These are phyloP conservation scores for Boletus coccyginus DNA, from an alignment of 768 basidiomycete species.

Conservation along the genomic window DNA sequence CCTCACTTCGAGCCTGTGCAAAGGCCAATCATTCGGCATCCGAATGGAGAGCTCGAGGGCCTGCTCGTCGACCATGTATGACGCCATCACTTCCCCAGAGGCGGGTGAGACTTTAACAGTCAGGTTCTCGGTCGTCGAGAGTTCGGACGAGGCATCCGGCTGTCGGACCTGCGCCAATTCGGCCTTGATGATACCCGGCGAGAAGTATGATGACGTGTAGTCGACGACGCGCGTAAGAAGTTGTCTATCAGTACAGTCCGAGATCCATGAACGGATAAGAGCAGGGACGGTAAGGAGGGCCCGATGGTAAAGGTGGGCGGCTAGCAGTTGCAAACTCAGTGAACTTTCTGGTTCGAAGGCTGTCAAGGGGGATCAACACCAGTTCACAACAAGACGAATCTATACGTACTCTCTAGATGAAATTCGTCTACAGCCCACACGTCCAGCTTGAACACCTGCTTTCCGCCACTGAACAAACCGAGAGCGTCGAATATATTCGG, in stretches of 20 bases:
- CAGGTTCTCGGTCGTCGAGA: slow-evolving; percentile 69
- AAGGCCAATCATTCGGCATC: slow-evolving; percentile 88
- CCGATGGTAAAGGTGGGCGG: slow-evolving; percentile 88
- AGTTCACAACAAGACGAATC: background rate
- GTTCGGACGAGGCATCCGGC: slow-evolving; percentile 49
- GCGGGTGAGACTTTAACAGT: slow-evolving; percentile 71
- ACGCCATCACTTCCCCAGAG: slow-evolving; percentile 78
- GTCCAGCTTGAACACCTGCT: slow-evolving; percentile 76
- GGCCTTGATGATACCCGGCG: slow-evolving; percentile 79
- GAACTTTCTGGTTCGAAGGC: slow-evolving; percentile 55
- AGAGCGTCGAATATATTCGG: slow-evolving; percentile 69
- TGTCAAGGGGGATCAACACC: slow-evolving; percentile 22
- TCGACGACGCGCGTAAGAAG: slow-evolving; percentile 70
- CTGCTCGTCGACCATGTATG: slow-evolving; percentile 91
- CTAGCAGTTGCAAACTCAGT: slow-evolving; percentile 60
- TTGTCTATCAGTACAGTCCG: slow-evolving; percentile 86
- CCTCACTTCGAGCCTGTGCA: slow-evolving; percentile 83
- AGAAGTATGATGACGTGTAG: slow-evolving; percentile 84
- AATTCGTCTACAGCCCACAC: slow-evolving; percentile 85
- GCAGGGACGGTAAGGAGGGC: slow-evolving; percentile 82
- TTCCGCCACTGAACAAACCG: slow-evolving; percentile 59
- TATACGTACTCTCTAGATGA: slow-evolving; percentile 61
- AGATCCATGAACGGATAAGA: slow-evolving; percentile 81
- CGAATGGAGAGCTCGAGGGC: slow-evolving; percentile 84
- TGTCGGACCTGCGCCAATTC: slow-evolving; percentile 76